Percentiles rank a stretch among this genome's conserved stretches.
These are phyloP conservation scores for Fusarium multiceps DNA, from an alignment of 2,329 filamentous ascomycete genomes.

Conservation along the genomic window DNA sequence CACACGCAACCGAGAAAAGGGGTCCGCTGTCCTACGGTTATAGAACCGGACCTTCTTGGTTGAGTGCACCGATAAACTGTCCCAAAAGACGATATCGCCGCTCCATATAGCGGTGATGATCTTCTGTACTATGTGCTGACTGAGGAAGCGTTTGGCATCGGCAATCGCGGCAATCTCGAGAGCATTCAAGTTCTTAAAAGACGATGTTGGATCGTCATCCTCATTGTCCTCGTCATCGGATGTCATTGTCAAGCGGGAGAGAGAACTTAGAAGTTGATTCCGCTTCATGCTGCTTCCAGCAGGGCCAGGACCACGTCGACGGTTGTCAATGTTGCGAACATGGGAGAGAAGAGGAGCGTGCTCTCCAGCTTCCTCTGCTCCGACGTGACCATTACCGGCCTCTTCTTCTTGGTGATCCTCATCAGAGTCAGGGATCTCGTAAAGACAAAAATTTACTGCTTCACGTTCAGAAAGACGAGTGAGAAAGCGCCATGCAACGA, in stretches of 20 bases:
- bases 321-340: conserved; percentile 44
- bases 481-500: conserved; percentile 83
- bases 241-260: conserved; percentile 64
- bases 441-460: conserved; percentile 78
- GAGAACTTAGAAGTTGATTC: conserved; percentile 63
- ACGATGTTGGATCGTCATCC: conserved; percentile 71
- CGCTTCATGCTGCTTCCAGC: conserved; percentile 58
- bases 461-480: conserved; percentile 77
- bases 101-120: conserved; percentile 88
- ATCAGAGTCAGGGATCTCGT: conserved; percentile 70
- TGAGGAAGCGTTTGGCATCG: conserved; percentile 85
- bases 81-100: conserved; percentile 89
- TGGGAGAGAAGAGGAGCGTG: conserved; percentile 59
- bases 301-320: conserved; percentile 36
- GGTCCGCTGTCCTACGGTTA: conserved; percentile 73
- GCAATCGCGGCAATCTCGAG: conserved; percentile 87
- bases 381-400: conserved; percentile 18
- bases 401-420: conserved; percentile 39
- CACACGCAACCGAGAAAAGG: conserved; percentile 79
- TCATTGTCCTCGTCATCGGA: conserved; percentile 52
- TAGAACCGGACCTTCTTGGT: conserved; percentile 83
- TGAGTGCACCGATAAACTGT: conserved; percentile 76
- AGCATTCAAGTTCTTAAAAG: conserved; percentile 84
- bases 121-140: conserved; percentile 82
- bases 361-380: conserved; percentile 60